Conservation (phyloP, 495 filamentous ascomycete species). For the Neurospora africana region DNA sequence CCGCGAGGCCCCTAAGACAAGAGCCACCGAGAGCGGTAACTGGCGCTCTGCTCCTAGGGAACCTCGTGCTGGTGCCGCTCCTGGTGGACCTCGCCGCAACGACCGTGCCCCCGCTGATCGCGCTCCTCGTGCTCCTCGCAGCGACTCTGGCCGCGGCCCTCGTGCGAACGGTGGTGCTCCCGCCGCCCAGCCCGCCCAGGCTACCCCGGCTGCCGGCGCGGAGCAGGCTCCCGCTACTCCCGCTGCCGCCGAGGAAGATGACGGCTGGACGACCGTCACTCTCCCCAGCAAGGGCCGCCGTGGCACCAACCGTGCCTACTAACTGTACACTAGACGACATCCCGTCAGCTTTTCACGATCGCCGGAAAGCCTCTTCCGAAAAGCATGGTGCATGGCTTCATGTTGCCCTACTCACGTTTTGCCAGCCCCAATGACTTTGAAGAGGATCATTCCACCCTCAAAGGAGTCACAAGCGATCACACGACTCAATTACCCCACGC, state of each 20-base stretch:
- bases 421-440: neutral
- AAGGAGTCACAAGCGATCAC: neutral
- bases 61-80: slow-evolving; percentile 27
- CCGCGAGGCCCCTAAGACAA: slow-evolving; percentile 22
- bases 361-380: neutral
- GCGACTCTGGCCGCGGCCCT: slow-evolving; percentile 28
- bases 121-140: slow-evolving; percentile 33
- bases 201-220: slow-evolving; percentile 11
- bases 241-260: slow-evolving; percentile 41
- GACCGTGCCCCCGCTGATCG: slow-evolving; percentile 34
- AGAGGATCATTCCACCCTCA: neutral
- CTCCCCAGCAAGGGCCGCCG: slow-evolving; percentile 38
- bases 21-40: slow-evolving; percentile 39
- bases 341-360: neutral
- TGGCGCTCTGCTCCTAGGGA: slow-evolving; percentile 39
- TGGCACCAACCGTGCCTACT: slow-evolving; percentile 22
- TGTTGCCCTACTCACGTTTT: neutral
- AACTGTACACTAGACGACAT: slow-evolving; percentile 10
- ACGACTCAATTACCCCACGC: neutral
- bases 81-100: slow-evolving; percentile 26
- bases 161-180: slow-evolving; percentile 34
- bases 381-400: neutral
- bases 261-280: slow-evolving; percentile 69
- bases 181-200: slow-evolving; percentile 20
- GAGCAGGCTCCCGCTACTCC: slow-evolving; percentile 20